Base-by-base conservation (phyloP, 2,329 filamentous ascomycete genomes). In the Phaeomoniella chlamydospora region DNA sequence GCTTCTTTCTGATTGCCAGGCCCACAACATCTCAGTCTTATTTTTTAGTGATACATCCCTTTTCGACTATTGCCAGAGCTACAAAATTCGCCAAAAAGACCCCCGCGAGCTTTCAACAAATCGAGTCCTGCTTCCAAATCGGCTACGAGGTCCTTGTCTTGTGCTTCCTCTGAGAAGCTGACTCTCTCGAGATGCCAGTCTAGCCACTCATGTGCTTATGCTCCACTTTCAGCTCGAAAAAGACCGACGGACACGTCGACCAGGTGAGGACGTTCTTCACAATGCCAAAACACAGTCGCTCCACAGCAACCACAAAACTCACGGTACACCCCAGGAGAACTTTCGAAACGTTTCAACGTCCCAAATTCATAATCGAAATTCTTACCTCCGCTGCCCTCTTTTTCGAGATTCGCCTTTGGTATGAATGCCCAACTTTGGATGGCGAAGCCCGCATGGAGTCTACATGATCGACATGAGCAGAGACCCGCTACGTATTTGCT, bases 371-470 rank as follows among this genome's bases (percentile, higher is more conserved):
- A 54, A 10, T 45, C 39, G 3, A 62, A 39, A 2, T 53, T 46
- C 14, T 49, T 46, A 11, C 54, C 46, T 33, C 62, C 41, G 18
- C 53, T 41, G n/a, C n/a, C n/a, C 16, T 18, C 26, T 16, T 70
- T 58, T 13, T 60, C 53, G 36, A 82, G 72, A 45, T 77, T 74
- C 2, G 55, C 51, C n/a, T 62, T 60, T 1, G 74, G 74, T 1
- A 81, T 56, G 47, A 80, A 83, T 0, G 72, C 64, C 77, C 77
- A 83, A 0, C 68, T 58, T 44, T 78, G 69, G 33, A 80, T 66
- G 38, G 80, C 73, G 43, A 73, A 76, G 3, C 77, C 76, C 1
- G 70, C 66, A 0, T 57, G 54, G 3, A 74, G 57, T 4, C 77
- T 70, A 49, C 78, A 84, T 2, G 72, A 70, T 4, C 56, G 61